Base-by-base conservation (phyloP, 148 eudicot genomes). In the Rhododendron ovatum region DNA sequence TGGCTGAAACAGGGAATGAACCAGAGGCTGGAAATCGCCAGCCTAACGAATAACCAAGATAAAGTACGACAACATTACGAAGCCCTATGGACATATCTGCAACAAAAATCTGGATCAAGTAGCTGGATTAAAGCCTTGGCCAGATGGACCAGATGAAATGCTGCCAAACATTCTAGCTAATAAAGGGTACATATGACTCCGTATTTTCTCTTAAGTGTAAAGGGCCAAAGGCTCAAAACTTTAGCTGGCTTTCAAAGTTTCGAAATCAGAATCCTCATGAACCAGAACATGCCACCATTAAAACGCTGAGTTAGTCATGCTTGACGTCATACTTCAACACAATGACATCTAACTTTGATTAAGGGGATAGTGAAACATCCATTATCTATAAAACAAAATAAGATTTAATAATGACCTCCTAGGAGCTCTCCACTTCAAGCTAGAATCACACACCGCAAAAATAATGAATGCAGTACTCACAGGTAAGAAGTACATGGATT, bases 401-500 rank as follows among this genome's bases (percentile, higher is more conserved):
- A 67, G 74, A 26, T 65, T 65, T 65, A n/a, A 26, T 1, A 9
- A 26, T 24, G 35, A 37, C 35, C 65, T 78, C 50, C 55, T 41
- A 26, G 18, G 14, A 84, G 57, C 39, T 79, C 55, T n/a, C 45
- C 82, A 26, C 74, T n/a, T 71, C 55, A 87, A 73, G 26, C 55
- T 71, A 73, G 15, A 41, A 87, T 57, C 26, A 41, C 65, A 88
- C 33, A 69, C 59, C 20, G 0, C 48, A 80, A 87, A 82, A 53
- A 51, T 51, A 59, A 67, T 20, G 33, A 39, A 76, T 30, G 53
- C 63, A 59, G 51, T 78, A 89, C 92, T 90, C 83, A 93, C 91
- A 80, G 83, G 82, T 83, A 92, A 85, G 65, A 78, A 84, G 83
- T 87, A 55, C 71, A 84, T 85, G 39, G 88, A 83, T 78, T 90